phyloP scores from a whole-genome alignment of 1,284 basidiomycete genomes.

The Cutaneotrichosporon arboriforme region DNA sequence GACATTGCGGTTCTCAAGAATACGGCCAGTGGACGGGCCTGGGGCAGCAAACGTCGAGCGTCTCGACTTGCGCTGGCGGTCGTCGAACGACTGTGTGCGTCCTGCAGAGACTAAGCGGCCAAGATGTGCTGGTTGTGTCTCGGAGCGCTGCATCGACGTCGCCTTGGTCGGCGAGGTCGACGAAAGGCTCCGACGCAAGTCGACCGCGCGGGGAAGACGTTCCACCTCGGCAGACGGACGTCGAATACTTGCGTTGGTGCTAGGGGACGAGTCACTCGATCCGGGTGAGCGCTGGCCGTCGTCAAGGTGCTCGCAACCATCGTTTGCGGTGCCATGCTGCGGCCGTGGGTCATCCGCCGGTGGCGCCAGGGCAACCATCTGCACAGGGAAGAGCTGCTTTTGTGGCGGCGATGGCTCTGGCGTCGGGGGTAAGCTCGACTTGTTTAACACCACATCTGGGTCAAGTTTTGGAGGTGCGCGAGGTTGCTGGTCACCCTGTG shows the following conservation, averaged over 20 bases:
- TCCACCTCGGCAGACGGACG: neutral
- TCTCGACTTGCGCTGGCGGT: conserved; percentile 1
- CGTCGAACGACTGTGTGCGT: conserved; percentile 3
- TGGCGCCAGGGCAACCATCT: conserved; percentile 30
- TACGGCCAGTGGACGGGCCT: conserved; percentile 30
- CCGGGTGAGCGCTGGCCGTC: conserved; percentile 1
- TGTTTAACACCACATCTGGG: conserved; percentile 17
- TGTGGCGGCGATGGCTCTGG: conserved; percentile 31
- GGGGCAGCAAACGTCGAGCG: conserved; percentile 25
- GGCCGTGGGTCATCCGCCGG: conserved; percentile 19
- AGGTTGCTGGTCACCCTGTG: neutral
- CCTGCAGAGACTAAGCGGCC: conserved; percentile 5
- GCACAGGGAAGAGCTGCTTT: conserved; percentile 24
- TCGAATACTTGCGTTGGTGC: conserved; percentile 6
- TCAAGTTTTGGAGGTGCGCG: neutral
- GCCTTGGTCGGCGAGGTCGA: conserved; percentile 12
- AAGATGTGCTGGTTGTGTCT: conserved; percentile 7
- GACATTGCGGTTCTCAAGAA: conserved; percentile 33
- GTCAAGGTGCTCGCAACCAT: too few species aligned
- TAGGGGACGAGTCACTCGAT: conserved; percentile 5
- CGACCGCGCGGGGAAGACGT: too few species aligned
- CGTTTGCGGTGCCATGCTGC: too few species aligned
- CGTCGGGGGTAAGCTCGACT: conserved; percentile 24
- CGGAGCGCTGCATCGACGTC: neutral
- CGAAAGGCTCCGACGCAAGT: neutral